Base-by-base conservation (phyloP, 352 stramenopile species). In the Phytophthora fragariae region DNA sequence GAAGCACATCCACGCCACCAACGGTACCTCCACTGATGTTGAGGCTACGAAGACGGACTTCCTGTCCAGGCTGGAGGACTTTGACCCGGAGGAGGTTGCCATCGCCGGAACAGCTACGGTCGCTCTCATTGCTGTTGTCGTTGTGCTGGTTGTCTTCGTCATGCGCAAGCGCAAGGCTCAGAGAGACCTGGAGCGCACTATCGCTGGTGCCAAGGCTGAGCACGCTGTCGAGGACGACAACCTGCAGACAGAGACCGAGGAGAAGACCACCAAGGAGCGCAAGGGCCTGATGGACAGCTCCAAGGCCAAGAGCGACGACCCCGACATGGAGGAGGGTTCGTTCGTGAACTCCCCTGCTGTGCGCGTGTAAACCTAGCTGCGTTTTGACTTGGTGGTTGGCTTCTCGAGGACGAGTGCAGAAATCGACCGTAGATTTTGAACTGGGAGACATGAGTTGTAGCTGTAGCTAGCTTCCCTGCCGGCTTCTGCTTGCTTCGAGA, bases 331-430 rank as follows among this genome's bases (percentile, higher is more conserved):
- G 52, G 87, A 94, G 57, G 88, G 88, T 33, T 92, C 86, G 57
- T 95, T 95, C 39, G 88, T 95, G 31, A 95, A 95, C 84, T 95
- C 88, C 37, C 88, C 88, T 41, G 86, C 88, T 33, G 85, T 93
- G 68, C 85, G 86, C 70, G 87, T 90, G 44, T 90, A 91, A 84
- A 70, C 49, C 31, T 68, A 69, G 58, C 71, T 76, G 57, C 58
- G 37, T 66, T 72, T 78, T 46, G 70, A 75, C 66, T 70, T 62
- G 66, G 65, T 79, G 62, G 67, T 71, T 71, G 71, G 54, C 62
- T 72, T 70, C 53, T 79, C 57, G 71, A 77, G 58, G 67, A 75
- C 58, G 41, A 63, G 64, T 70, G 62, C 71, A 65, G 70, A 62
- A 76, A 57, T 81, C 66, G 57, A 76, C 57, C 54, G 70, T 81